Percentiles rank a stretch among this genome's conserved stretches.
These are phyloP conservation scores for Populus trichocarpa DNA, from an alignment of 441 rosid species.

Conservation along the genomic window DNA sequence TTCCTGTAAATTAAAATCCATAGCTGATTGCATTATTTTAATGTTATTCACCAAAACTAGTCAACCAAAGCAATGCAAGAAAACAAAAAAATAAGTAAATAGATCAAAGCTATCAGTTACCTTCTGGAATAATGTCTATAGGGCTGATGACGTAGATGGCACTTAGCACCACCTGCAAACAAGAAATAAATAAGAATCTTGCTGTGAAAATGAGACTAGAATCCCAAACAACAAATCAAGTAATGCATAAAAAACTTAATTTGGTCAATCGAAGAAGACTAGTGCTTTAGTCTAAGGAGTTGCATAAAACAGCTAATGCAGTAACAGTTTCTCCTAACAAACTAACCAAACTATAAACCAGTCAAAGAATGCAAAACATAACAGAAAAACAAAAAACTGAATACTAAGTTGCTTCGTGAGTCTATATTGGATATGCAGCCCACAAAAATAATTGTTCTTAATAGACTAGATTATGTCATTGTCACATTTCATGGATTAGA, in stretches of 20 bases:
- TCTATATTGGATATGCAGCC: background rate
- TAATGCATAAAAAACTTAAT: background rate
- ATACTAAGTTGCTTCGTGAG: background rate
- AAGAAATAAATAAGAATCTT: constrained; percentile 14
- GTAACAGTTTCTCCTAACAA: background rate
- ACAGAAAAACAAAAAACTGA: background rate
- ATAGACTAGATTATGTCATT: background rate
- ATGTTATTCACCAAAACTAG: background rate
- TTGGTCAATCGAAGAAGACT: background rate
- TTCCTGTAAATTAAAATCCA: constrained; percentile 37
- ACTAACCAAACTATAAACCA: background rate
- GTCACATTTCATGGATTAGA: background rate
- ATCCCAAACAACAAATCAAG: constrained; percentile 3
- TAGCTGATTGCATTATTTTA: background rate
- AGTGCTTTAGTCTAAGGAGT: background rate
- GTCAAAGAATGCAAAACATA: background rate
- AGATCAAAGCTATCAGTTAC: constrained; percentile 22
- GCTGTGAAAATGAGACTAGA: background rate
- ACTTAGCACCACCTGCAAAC: constrained; percentile 60
- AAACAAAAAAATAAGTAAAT: background rate
- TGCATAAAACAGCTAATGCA: background rate
- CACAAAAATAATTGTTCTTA: background rate
- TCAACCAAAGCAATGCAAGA: background rate
- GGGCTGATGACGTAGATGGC: constrained; percentile 70
- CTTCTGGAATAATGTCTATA: constrained; percentile 84